Conservation (phyloP, 164 flowering plant species). For the Tetracentron sinense region DNA sequence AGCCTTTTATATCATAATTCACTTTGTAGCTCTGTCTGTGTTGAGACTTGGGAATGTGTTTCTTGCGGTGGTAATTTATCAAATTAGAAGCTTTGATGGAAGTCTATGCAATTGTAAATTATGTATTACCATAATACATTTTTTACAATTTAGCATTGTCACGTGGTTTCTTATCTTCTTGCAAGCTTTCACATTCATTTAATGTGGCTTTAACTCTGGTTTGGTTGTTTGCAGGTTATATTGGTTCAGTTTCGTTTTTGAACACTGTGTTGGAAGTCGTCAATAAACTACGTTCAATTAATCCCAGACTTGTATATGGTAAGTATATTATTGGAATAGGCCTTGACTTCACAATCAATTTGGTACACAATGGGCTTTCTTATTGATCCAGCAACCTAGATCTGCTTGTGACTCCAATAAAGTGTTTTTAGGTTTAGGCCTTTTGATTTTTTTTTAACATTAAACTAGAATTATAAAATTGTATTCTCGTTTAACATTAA, state of each 20-base stretch:
- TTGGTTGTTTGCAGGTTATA: conserved; percentile 66
- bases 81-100: background rate
- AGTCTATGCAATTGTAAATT: background rate
- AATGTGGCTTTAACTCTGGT: background rate
- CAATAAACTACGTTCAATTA: conserved; percentile 71
- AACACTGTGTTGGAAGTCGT: conserved; percentile 75
- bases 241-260: conserved; percentile 93
- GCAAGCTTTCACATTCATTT: conserved; percentile 3
- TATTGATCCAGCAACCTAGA: too few relatives aligned
- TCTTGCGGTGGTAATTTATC: background rate
- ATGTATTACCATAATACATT: too few relatives aligned
- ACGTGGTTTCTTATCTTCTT: background rate
- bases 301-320: conserved; percentile 90
- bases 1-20: background rate
- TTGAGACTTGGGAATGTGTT: background rate
- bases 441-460: too few relatives aligned
- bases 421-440: too few relatives aligned
- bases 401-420: too few relatives aligned
- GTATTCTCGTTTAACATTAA: too few relatives aligned
- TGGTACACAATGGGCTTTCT: too few relatives aligned
- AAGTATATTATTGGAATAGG: conserved; percentile 14
- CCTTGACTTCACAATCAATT: background rate
- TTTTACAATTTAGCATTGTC: background rate
- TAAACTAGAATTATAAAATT: too few relatives aligned
- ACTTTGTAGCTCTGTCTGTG: conserved; percentile 1